Evolutionary conservation across 2,329 filamentous ascomycete genomes (phyloP), one percentile per base, ranked within the genome.

Genomic region (Volutella citrinella): DNA sequence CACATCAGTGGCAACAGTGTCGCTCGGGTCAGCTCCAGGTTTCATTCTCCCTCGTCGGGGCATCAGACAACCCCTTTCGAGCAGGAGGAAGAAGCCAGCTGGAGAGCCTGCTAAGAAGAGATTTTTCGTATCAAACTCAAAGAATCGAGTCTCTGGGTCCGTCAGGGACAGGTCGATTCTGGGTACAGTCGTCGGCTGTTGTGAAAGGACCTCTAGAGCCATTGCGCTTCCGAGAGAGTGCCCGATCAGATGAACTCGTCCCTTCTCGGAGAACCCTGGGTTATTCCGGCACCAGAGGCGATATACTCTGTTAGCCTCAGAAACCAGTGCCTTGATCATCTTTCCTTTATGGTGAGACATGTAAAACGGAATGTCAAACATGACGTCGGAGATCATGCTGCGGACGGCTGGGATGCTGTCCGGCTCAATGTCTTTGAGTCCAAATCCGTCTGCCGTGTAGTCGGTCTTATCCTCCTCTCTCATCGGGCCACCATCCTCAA

Each of bases 311-410:
- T 98, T 98, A 7, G 93, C 91, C 65, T 98, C 93, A 38, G 76
- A 76, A 24, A 95, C 82, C 29, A 96, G 81, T 2, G 93, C 90
- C 26, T 82, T 76, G 31, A 95, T 85, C 90, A 98, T 97, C 60
- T 89, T 95, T 5, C 83, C 78, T 54, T 97, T 95, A 63, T 97
- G 91, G 39, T 94, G 86, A 1, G 91, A 97, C 65, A 98, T 82
- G 64, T 97, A 98, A 57, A 95, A 97, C 0, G 93, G 93, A 30
- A 98, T 91, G 57, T 98, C 93, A 30, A 97, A 83, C 88, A 98
- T 96, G 50, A 98, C 88, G 59, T 98, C 93, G 25, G 87, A 94
- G 42, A 98, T 94, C 56, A 98, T 80, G 54, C 85, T 87, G 27
- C 93, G 82, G n/a, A 98, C 84, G 1, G 87, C 89, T 0, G 91